Base-by-base conservation (phyloP, 805 yeast species). In the Saturnispora ahearnii region DNA sequence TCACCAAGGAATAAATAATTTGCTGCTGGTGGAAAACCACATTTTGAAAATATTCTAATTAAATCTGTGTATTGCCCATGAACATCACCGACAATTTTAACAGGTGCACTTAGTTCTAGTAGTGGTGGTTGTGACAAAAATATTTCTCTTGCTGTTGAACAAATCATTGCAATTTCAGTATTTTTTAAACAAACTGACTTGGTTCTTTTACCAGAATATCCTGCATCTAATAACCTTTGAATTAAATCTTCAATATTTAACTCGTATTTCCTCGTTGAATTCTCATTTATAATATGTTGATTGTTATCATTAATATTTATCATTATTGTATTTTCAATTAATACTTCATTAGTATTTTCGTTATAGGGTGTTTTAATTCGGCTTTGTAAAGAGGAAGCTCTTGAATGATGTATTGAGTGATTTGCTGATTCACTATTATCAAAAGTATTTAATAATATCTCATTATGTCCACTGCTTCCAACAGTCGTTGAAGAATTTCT, bases 61-160 rank as follows among this genome's bases (percentile, higher is more conserved):
- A 93, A 73, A 68, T 93, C 99, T 46, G 86, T 85, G 64, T 84
- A 93, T 67, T 93, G 99, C 30, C 99, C 99, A 67, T 93, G 99
- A 30, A 93, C 95, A 64, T 93, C 99, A 44, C 95, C 95, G 4
- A 86, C 95, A 22, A 85, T 85, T 64, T 86, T 86, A 22, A 85
- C 93, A 0, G 95, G 93, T 2, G 93, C 87, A 41, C 87, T 79
- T 53, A 91, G 73, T 65, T 93, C 98, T 51, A 91, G 72, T 47
- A 91, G 69, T 5, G 96, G 77, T 5, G 99, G 99, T 65, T 93
- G 98, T 49, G 86, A 78, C 51, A 93, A 69, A 59, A 93, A 87
- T 13, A 91, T 82, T 61, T 93, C 96, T 53, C 96, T 75, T 3
- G 97, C 95, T 37, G 81, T 79, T 37, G 86, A 76, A 69, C 99